phyloP scores from a whole-genome alignment of 2,329 filamentous ascomycete genomes.

The Cercospora sp. region DNA sequence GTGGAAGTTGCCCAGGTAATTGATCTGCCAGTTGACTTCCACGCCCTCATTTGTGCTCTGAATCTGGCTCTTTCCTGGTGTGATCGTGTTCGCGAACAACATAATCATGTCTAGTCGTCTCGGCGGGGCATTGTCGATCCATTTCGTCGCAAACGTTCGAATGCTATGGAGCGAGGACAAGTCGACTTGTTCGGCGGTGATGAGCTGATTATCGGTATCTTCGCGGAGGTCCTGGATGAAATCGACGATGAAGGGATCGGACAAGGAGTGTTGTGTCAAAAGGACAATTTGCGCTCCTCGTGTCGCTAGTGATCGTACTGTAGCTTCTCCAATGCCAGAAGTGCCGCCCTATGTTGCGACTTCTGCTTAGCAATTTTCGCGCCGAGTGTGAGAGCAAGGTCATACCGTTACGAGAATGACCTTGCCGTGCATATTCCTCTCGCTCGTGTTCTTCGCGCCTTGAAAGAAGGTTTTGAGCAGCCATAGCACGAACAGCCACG shows the following conservation, averaged over 20 bases:
- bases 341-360: slow-evolving; percentile 67
- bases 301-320: slow-evolving; percentile 70
- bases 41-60: slow-evolving; percentile 70
- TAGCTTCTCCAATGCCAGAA: slow-evolving; percentile 81
- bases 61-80: slow-evolving; percentile 61
- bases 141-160: slow-evolving; percentile 90
- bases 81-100: slow-evolving; percentile 77
- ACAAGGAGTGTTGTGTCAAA: slow-evolving; percentile 76
- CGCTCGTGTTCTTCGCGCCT: slow-evolving; percentile 71
- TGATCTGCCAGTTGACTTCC: slow-evolving; percentile 89
- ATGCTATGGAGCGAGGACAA: slow-evolving; percentile 85
- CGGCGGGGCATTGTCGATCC: slow-evolving; percentile 93
- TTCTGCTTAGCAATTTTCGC: slow-evolving; percentile 22
- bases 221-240: slow-evolving; percentile 85
- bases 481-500: slow-evolving; percentile 54
- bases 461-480: slow-evolving; percentile 73
- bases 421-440: slow-evolving; percentile 87
- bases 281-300: slow-evolving; percentile 90
- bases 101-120: slow-evolving; percentile 87
- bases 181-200: slow-evolving; percentile 95
- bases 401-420: slow-evolving; percentile 85
- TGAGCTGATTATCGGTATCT: slow-evolving; percentile 75
- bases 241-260: slow-evolving; percentile 86
- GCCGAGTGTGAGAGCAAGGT: background rate
- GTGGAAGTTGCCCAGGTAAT: slow-evolving; percentile 95